Conservation (phyloP, 768 basidiomycete genomes). For the Collybia nuda region DNA sequence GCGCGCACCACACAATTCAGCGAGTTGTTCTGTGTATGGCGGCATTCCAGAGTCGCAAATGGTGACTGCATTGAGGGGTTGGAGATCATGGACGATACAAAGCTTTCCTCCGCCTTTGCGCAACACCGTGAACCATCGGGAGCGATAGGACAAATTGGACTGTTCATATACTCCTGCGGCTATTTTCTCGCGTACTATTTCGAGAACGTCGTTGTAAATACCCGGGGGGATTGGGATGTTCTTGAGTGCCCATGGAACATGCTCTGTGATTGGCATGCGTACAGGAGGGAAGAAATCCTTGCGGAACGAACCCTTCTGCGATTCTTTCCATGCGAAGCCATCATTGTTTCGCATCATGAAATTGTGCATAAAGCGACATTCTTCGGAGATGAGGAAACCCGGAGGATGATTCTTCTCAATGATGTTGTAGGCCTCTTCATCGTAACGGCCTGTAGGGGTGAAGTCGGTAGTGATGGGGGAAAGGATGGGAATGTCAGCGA, state of each 20-base stretch:
- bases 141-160: constrained; percentile 34
- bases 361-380: neutral
- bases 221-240: constrained; percentile 31
- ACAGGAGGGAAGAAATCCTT: no score
- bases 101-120: constrained; percentile 28
- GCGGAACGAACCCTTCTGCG: no score
- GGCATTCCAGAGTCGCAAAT: constrained; percentile 31
- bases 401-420: no score
- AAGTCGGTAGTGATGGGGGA: constrained; percentile 23
- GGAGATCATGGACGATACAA: constrained; percentile 34
- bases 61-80: constrained; percentile 34
- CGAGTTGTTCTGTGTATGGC: constrained; percentile 33
- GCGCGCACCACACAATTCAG: constrained; percentile 22
- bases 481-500: no score
- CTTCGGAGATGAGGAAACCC: no score
- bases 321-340: no score
- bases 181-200: constrained; percentile 33
- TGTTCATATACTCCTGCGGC: constrained; percentile 38
- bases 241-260: constrained; percentile 15
- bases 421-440: neutral
- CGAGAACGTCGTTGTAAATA: constrained; percentile 29
- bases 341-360: no score
- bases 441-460: constrained; percentile 7
- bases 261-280: no score
- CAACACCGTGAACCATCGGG: constrained; percentile 35